Base-by-base conservation (phyloP, 306 rosid species). In the Glycine soja region DNA sequence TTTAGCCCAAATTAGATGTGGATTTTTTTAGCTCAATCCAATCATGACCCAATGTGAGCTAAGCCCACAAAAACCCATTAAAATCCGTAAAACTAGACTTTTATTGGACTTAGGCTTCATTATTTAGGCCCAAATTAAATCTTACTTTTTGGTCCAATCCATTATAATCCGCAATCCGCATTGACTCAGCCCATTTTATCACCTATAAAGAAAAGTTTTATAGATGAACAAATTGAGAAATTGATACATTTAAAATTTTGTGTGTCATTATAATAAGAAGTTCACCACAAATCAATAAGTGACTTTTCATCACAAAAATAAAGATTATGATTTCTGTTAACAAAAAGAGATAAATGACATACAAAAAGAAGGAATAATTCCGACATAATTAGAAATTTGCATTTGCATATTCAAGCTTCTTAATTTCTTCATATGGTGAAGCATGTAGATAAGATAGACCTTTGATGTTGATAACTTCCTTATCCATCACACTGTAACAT, bases 381-480 rank as follows among this genome's bases (percentile, higher is more conserved):
- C 13, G 53, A 53, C 83, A 58, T 50, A 48, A 38, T 74, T 47
- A 67, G 63, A 73, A 30, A 10, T n/a, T 3, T 61, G 30, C 53
- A 47, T 64, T 65, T 83, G 56, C 64, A 73, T 30, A 46, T 73
- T 36, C 16, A 66, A 77, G 57, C 53, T 75, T 42, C 18, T 74
- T 40, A 4, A 18, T 69, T 58, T 16, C 53, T 58, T n/a, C 8
- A 57, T 73, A 14, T 56, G 72, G 72, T 7, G 69, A 75, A 50
- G 64, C 57, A 75, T 68, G 72, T 18, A 13, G 74, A 84, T 70
- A 50, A 45, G 76, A 14, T 50, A 3, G 24, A 52, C 42, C 52
- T 54, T 77, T 66, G 72, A 65, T 73, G 74, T 72, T n/a, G 7
- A 57, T 46, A 57, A 72, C 73, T 72, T 81, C 80, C 80, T 71